Conservation (phyloP, 306 rosid genomes). For the Pyrus pyrifolia region DNA sequence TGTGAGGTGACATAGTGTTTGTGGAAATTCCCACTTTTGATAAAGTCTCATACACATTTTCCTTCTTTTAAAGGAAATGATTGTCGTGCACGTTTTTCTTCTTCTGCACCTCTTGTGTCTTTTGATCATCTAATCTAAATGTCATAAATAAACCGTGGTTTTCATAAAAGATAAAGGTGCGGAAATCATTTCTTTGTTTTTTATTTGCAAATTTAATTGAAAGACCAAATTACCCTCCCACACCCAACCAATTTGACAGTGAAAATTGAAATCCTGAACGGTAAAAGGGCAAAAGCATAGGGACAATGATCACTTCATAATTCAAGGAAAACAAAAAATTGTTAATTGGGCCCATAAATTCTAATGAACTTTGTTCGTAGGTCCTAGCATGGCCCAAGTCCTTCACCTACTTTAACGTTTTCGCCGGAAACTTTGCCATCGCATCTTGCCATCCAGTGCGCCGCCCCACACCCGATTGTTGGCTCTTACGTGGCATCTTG, state of each 20-base stretch:
- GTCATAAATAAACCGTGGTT: no score
- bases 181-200: neutral
- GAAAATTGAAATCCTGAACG: neutral
- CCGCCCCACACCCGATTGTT: conserved; percentile 36
- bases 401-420: neutral
- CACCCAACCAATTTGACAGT: neutral
- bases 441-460: conserved; percentile 20
- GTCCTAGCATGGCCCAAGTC: neutral
- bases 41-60: no score
- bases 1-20: no score
- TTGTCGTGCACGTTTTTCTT: neutral
- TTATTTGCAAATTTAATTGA: neutral
- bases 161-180: no score
- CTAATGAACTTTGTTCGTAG: neutral
- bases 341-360: neutral
- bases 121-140: no score
- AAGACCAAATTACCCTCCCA: neutral
- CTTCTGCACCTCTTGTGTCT: no score
- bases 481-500: conserved; percentile 12
- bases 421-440: neutral
- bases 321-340: neutral
- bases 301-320: neutral
- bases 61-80: no score
- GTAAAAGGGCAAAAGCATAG: neutral
- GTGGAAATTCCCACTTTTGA: no score